Evolutionary conservation across 345 rosid species (phyloP), one percentile per base, ranked within the genome.

Genomic region (Syzygium aromaticum): DNA sequence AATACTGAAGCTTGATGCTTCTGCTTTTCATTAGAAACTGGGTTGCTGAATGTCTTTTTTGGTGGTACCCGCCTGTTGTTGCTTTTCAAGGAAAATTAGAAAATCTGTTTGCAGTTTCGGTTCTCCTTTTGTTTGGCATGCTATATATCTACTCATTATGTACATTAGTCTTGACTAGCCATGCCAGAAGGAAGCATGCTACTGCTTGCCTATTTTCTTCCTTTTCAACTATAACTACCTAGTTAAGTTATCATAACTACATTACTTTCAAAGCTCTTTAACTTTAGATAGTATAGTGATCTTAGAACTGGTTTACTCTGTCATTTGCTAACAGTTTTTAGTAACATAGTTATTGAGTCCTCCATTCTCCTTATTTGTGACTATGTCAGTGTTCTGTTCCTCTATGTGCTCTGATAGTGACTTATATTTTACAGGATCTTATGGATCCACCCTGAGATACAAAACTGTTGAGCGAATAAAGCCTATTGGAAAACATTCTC

Each of bases 361-460:
- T 38, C 12, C 46, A 33, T 17, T 73, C 46, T 73, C 80, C 49
- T 73, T 33, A 73, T 17, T 19, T 9, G 46, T 73, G 10, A 61
- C 21, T 33, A 33, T 38, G 19, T 19, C 5, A 73, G 49, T 73
- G 27, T 4, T 17, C 80, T 73, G 46, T 14, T 33, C 43, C 30
- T 67, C 21, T 73, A 46, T 17, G 80, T 64, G 78, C 19, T 67
- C 46, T 67, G 43, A 67, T 67, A 16, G 1, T 33, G 78, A 30
- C 9, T 23, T 52, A 84, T 56, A 51, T 84, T 89, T 54, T 82
- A 52, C 92, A 98, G 99, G 96, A 87, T 98, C 99, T 22, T 98
- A 98, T 93, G 99, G 99, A 80, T 98, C 98, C 33, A 98, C 99
- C 27, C 88, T 98, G 88, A 92, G 99, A 64, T 98, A 95, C 94